Evolutionary conservation across 176 grass and related monocot species (phyloP), one percentile per base, ranked within the genome.

Genomic region (Luzula sylvatica): DNA sequence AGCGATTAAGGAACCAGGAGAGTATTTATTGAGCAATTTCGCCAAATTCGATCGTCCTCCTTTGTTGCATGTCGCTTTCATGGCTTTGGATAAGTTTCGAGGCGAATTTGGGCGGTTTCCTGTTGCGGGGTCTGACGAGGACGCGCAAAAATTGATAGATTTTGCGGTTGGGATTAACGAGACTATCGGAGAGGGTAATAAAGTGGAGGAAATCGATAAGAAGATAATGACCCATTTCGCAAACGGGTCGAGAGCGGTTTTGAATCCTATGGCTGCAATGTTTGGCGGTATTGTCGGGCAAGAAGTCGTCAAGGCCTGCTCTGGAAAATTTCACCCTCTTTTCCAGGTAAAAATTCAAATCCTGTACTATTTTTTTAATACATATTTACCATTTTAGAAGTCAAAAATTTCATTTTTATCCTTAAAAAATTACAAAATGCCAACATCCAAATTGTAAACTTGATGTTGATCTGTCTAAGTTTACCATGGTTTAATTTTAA

Each of bases 191-290:
- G 55, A 59, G 11, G 46, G 42, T 8, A 29, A 26, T 41, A 50
- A 55, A 49, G 44, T 68, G 23, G 51, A 65, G 46, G 24, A 77
- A 22, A 77, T 69, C 64, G 55, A 77, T 20, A 38, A 77, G 39
- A 70, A 63, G 19, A 35, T 77, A 45, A 46, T 69, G 29, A 3
- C n/a, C 25, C 54, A 55, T 55, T 65, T 77, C 49, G 48, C 66
- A 26, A 39, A 64, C 70, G 74, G 74, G 52, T 58, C 74, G 3
- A 55, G 56, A 42, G 57, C 65, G n/a, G 46, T 70, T 65, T 77
- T 77, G 65, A 77, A 70, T 61, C 74, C 74, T 24, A 77, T 70
- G 74, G 74, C 74, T 12, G 74, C 74, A n/a, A 64, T 69, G 38
- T 77, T 77, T 57, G 66, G 74, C 26, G 66, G 74, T 58, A 61